phyloP scores from a whole-genome alignment of 73 alveolate species.

The Effrenium voratum region DNA sequence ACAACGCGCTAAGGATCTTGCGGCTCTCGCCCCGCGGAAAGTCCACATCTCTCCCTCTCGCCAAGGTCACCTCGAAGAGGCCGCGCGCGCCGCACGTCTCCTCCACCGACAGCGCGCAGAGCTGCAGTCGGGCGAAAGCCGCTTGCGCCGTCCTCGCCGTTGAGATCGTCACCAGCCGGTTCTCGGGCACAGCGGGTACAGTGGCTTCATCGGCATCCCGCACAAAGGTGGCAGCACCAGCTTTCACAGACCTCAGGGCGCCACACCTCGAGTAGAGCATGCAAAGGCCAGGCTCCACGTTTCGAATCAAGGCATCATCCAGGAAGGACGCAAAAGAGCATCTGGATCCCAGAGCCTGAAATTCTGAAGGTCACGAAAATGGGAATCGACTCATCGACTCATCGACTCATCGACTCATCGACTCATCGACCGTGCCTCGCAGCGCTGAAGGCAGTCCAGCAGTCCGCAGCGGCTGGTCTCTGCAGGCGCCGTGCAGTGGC shows the following conservation, averaged over 20 bases:
- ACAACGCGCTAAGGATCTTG: no score
- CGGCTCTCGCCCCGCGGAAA: no score
- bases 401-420: no score
- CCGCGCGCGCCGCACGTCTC: no score
- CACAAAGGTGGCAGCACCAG: slow-evolving; percentile 12
- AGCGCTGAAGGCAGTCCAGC: slow-evolving; percentile 6
- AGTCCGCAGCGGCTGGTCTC: neutral
- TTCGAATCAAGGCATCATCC: slow-evolving; percentile 49
- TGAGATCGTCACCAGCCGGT: slow-evolving; percentile 15
- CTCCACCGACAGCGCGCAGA: no score
- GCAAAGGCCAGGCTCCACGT: neutral
- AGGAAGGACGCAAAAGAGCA: slow-evolving; percentile 50
- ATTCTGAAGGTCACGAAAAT: no score
- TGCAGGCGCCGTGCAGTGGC: slow-evolving; percentile 10
- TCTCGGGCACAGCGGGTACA: neutral
- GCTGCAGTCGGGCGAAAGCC: no score
- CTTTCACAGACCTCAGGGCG: neutral
- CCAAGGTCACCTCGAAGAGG: no score
- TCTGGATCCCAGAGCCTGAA: neutral
- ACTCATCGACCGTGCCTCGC: slow-evolving; percentile 51
- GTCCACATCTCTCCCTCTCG: no score
- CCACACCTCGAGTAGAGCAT: slow-evolving; percentile 6
- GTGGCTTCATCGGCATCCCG: neutral
- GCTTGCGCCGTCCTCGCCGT: slow-evolving; percentile 17
- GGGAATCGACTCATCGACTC: no score